Percentiles rank a stretch among this genome's conserved stretches.
These are phyloP conservation scores for Axilococcus clingmanii DNA, from an alignment of 139 green algal species.

Conservation along the genomic window DNA sequence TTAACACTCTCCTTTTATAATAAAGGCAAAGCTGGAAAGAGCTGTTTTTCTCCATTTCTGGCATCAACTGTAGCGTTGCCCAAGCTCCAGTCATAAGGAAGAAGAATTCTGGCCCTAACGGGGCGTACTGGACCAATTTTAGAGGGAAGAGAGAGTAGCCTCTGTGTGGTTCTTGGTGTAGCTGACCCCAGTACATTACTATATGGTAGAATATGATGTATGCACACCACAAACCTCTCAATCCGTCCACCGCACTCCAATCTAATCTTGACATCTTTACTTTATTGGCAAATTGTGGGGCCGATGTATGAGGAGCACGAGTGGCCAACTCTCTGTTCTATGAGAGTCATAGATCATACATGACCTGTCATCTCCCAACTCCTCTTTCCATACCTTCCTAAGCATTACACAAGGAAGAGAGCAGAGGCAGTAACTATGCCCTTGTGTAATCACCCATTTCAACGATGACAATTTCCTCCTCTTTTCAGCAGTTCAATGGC, in stretches of 20 bases:
- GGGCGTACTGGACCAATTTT: neutral
- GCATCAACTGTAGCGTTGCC: neutral
- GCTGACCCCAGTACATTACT: neutral
- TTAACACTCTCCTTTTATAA: neutral
- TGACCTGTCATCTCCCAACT: too few relatives aligned
- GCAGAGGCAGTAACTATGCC: too few relatives aligned
- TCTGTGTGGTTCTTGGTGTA: neutral
- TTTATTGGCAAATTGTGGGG: too few relatives aligned
- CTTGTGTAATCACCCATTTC: too few relatives aligned
- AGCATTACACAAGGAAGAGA: too few relatives aligned
- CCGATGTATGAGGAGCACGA: too few relatives aligned
- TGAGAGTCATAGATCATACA: too few relatives aligned
- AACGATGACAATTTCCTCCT: too few relatives aligned
- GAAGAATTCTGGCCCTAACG: constrained; percentile 1
- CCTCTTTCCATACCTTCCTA: too few relatives aligned
- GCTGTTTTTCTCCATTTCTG: neutral
- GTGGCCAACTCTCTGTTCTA: too few relatives aligned
- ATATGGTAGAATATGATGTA: neutral
- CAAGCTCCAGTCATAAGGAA: constrained; percentile 1
- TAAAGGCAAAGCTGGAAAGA: neutral
- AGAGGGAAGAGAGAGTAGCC: neutral
- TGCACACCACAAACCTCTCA: neutral
- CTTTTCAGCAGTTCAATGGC: too few relatives aligned
- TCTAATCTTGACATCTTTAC: too few relatives aligned
- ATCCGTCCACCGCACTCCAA: neutral